Conservation (phyloP, 2,329 filamentous ascomycete species). For the Salinomyces thailandicus region DNA sequence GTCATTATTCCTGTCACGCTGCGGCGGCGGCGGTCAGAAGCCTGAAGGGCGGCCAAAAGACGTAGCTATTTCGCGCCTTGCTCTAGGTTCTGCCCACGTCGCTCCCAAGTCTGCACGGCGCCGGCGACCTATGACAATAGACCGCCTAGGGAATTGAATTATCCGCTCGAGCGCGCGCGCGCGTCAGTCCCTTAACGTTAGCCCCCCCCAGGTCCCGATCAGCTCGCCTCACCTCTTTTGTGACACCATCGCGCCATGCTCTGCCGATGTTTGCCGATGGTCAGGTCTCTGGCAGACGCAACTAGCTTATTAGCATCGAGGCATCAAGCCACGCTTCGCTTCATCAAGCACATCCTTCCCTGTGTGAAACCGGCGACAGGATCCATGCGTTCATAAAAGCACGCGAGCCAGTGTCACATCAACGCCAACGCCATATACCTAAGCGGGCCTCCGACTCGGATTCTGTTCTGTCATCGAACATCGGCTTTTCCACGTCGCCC, state of each 20-base stretch:
- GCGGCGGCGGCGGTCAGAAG: too few species aligned
- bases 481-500: too few species aligned
- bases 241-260: not conserved
- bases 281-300: not conserved
- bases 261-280: not conserved
- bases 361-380: not conserved
- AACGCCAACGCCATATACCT: not conserved
- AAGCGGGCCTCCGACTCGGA: not conserved
- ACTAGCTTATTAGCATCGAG: not conserved
- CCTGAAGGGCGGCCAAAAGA: not conserved
- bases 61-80: not conserved
- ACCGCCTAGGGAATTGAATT: not conserved
- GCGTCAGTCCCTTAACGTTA: not conserved
- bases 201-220: too few species aligned
- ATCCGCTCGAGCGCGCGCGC: not conserved
- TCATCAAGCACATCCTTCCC: not conserved
- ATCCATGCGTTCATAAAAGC: not conserved
- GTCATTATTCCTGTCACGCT: not conserved
- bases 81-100: not conserved
- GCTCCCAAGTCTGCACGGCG: not conserved
- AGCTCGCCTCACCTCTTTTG: constrained; percentile 1
- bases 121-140: not conserved
- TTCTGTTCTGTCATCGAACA: too few species aligned
- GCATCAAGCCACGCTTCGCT: not conserved
- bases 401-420: not conserved